These are phyloP conservation scores for Entamoeba dispar DNA, from an alignment of 208 protist genomes.

Conservation along the genomic window DNA sequence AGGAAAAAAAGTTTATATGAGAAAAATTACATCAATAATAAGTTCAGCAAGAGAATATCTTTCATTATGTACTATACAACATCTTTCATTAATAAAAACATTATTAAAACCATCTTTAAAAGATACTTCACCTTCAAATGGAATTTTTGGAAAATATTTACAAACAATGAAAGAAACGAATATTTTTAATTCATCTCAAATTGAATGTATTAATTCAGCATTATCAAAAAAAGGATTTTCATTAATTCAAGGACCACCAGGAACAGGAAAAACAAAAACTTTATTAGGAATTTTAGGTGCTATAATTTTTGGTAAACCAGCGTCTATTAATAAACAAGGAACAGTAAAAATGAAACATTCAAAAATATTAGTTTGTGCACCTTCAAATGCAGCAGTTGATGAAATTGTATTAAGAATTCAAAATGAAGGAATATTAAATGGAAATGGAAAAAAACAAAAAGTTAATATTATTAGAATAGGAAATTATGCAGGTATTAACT, in stretches of 20 bases:
- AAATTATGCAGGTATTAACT: background rate
- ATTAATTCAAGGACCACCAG: background rate
- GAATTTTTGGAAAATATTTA: background rate
- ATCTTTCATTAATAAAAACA: background rate
- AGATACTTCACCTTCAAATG: background rate
- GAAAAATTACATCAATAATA: background rate
- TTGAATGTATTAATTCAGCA: background rate
- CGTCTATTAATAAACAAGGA: background rate
- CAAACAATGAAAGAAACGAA: background rate
- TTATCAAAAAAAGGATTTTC: background rate
- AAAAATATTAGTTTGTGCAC: background rate
- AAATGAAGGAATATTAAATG: background rate
- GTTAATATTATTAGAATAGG: background rate
- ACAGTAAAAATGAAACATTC: background rate
- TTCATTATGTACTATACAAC: background rate
- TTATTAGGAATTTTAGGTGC: background rate
- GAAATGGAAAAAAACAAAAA: background rate
- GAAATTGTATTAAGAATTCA: background rate
- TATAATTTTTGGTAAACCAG: background rate
- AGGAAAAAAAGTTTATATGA: background rate
- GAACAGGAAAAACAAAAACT: background rate
- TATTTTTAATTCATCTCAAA: background rate
- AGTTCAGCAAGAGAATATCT: background rate
- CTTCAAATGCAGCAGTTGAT: background rate
- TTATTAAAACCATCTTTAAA: background rate